phyloP scores from a whole-genome alignment of 2,329 filamentous ascomycete species.

The Podosphaera aphanis region DNA sequence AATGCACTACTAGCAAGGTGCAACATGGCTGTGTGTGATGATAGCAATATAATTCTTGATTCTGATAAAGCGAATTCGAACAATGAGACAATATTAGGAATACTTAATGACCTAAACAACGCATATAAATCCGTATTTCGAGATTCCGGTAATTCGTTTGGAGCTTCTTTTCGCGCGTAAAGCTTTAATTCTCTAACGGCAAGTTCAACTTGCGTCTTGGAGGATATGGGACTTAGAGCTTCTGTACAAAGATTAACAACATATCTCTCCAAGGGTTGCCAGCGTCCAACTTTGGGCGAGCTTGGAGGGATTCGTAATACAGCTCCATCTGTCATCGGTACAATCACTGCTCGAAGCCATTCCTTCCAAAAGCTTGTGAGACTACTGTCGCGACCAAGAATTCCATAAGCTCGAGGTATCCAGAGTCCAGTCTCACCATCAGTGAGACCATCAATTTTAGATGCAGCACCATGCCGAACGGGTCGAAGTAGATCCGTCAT shows the following conservation, averaged over 20 bases:
- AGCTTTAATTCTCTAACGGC: conserved; percentile 71
- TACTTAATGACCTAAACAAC: conserved; percentile 68
- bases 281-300: conserved; percentile 75
- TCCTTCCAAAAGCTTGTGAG: conserved; percentile 95
- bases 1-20: conserved; percentile 81
- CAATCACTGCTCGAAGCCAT: conserved; percentile 81
- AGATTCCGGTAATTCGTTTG: conserved; percentile 80
- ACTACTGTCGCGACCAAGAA: conserved; percentile 62
- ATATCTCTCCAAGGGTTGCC: conserved; percentile 91
- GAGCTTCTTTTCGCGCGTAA: conserved; percentile 78
- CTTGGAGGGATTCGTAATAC: conserved; percentile 65
- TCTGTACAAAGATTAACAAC: conserved; percentile 93
- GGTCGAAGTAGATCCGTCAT: conserved; percentile 93
- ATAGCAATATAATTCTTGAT: conserved; percentile 85
- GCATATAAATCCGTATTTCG: conserved; percentile 83
- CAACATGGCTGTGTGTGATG: conserved; percentile 88
- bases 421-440: conserved; percentile 89
- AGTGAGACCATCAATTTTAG: conserved; percentile 89
- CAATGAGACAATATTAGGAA: conserved; percentile 76
- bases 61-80: conserved; percentile 87
- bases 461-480: conserved; percentile 77
- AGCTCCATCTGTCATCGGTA: conserved; percentile 80
- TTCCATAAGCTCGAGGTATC: conserved; percentile 82
- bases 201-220: conserved; percentile 87
- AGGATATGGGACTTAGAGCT: conserved; percentile 73